phyloP scores from a whole-genome alignment of 805 yeast species.

The Ascoidea tarda region DNA sequence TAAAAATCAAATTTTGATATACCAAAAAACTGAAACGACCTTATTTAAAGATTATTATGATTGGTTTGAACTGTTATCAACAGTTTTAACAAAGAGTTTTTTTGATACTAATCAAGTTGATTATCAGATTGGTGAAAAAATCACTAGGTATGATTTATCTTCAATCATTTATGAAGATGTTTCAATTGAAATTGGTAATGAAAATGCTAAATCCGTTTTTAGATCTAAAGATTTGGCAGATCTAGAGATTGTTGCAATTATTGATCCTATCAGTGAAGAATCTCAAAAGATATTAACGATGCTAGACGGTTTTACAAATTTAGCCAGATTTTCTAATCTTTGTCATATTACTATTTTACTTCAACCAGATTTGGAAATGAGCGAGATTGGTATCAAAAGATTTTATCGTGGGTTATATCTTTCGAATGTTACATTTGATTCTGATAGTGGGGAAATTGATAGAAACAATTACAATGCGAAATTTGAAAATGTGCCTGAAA shows the following conservation, averaged over 20 bases:
- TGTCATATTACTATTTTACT: slow-evolving; percentile 40
- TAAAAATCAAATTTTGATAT: slow-evolving; percentile 9
- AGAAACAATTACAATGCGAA: slow-evolving; percentile 11
- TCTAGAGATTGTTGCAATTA: slow-evolving; percentile 41
- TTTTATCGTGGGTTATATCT: slow-evolving; percentile 39
- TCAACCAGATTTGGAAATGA: slow-evolving; percentile 36
- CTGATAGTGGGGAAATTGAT: slow-evolving; percentile 12
- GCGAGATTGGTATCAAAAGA: slow-evolving; percentile 36
- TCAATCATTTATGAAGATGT: slow-evolving; percentile 1
- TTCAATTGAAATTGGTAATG: background rate
- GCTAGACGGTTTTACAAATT: slow-evolving; percentile 23
- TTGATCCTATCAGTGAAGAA: slow-evolving; percentile 61
- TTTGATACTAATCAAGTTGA: slow-evolving; percentile 12
- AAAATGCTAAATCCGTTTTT: background rate
- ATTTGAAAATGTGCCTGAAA: slow-evolving; percentile 36
- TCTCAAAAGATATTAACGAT: slow-evolving; percentile 51
- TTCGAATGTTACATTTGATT: slow-evolving; percentile 16
- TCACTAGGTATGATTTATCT: slow-evolving; percentile 6
- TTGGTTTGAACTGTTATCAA: slow-evolving; percentile 32
- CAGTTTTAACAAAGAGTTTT: slow-evolving; percentile 29
- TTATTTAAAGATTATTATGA: slow-evolving; percentile 15
- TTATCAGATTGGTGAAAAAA: background rate
- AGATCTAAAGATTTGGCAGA: slow-evolving; percentile 8
- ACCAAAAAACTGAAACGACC: slow-evolving; percentile 10
- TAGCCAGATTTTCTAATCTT: slow-evolving; percentile 21